These are phyloP conservation scores for Fusarium redolens DNA, from an alignment of 2,329 filamentous ascomycete species.

Conservation along the genomic window DNA sequence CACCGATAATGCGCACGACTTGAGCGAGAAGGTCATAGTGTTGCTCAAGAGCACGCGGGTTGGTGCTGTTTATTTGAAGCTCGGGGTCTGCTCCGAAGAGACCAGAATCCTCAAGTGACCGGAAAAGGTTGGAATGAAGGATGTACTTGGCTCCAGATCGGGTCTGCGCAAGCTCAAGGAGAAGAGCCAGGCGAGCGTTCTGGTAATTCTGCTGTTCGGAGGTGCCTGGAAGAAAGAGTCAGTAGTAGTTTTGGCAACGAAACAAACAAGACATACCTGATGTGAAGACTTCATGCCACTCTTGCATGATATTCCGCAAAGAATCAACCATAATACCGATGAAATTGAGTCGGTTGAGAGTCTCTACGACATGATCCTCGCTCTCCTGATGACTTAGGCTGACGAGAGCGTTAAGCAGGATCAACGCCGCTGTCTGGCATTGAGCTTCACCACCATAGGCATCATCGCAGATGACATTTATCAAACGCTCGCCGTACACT, in stretches of 20 bases:
- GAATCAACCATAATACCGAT: slow-evolving; percentile 90
- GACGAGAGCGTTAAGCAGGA: slow-evolving; percentile 84
- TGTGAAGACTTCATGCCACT: slow-evolving; percentile 70
- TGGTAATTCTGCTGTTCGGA: slow-evolving; percentile 62
- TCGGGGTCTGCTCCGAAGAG: slow-evolving; percentile 93
- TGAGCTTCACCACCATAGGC: slow-evolving; percentile 84
- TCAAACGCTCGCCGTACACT: slow-evolving; percentile 77
- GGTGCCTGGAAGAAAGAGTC: slow-evolving; percentile 47
- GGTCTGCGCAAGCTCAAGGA: slow-evolving; percentile 86
- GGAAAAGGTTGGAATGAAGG: slow-evolving; percentile 90
- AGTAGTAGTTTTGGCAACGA: slow-evolving; percentile 13
- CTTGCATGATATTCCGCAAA: slow-evolving; percentile 79
- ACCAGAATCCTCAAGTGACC: slow-evolving; percentile 81
- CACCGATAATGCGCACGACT: slow-evolving; percentile 83
- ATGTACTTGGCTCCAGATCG: slow-evolving; percentile 86
- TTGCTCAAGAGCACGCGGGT: slow-evolving; percentile 76
- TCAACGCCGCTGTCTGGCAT: slow-evolving; percentile 86
- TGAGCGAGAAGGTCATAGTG: slow-evolving; percentile 88
- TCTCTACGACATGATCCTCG: slow-evolving; percentile 80
- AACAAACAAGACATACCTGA: slow-evolving; percentile 59
- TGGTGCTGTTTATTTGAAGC: slow-evolving; percentile 81
- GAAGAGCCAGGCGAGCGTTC: slow-evolving; percentile 81
- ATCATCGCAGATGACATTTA: slow-evolving; percentile 92
- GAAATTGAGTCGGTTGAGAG: slow-evolving; percentile 88
- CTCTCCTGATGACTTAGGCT: slow-evolving; percentile 77